Evolutionary conservation across 176 grass and related monocot genomes (phyloP).

Genomic region (Phyllostachys edulis): DNA sequence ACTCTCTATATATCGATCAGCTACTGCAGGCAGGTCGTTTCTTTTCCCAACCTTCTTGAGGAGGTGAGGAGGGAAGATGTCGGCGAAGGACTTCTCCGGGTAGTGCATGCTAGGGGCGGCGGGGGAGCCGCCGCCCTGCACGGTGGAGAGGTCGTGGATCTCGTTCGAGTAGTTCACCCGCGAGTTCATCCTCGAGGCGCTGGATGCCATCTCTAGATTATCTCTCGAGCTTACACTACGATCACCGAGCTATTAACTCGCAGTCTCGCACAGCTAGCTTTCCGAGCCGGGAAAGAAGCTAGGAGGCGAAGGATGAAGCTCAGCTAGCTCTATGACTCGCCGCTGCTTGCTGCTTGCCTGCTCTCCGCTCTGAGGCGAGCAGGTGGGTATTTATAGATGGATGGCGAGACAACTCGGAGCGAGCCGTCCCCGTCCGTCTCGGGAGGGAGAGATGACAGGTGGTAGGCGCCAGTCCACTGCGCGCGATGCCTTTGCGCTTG

Average conservation of each 20-base stretch:
- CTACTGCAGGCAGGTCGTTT: background rate
- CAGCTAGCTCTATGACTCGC: background rate
- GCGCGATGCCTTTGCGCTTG: conserved; percentile 35
- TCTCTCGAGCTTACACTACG: background rate
- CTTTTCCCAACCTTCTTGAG: conserved; percentile 47
- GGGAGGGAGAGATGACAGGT: conserved; percentile 26
- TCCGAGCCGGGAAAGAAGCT: background rate
- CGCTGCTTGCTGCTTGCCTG: conserved; percentile 21
- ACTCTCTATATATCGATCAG: background rate
- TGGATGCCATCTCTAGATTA: background rate
- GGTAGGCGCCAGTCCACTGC: conserved; percentile 33
- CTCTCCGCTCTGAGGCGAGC: conserved; percentile 6
- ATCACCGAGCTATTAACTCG: background rate
- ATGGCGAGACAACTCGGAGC: background rate
- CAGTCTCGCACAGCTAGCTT: background rate
- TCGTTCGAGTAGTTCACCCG: conserved; percentile 81
- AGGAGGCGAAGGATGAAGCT: background rate
- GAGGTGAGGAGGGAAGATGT: conserved; percentile 72
- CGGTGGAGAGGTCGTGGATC: conserved; percentile 80
- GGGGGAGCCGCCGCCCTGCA: conserved; percentile 45
- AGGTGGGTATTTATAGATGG: conserved; percentile 48
- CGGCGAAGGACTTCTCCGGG: conserved; percentile 54
- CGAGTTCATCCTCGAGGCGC: conserved; percentile 42
- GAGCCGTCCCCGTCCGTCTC: background rate
- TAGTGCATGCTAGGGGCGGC: conserved; percentile 43